Base-by-base conservation (phyloP, 2,329 filamentous ascomycete species). In the Fusarium beomiforme region DNA sequence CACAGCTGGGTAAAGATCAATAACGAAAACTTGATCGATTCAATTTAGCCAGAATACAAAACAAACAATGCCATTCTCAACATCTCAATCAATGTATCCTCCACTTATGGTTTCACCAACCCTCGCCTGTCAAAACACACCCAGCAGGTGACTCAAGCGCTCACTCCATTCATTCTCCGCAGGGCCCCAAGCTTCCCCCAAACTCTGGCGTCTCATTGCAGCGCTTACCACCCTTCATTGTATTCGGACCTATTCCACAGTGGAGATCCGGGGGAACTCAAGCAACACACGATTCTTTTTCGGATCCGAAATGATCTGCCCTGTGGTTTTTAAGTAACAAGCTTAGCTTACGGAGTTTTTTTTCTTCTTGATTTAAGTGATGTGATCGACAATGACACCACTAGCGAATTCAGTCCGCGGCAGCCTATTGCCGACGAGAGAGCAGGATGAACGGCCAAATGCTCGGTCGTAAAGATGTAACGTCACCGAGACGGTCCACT, bases 351-450 rank as follows among this genome's bases (percentile, higher is more conserved):
- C 16, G 16, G 31, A 29, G 16, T 24, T 58, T 41, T 21, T 34
- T 26, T 41, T 21, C 26, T 26, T 31, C 24, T 42, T 34, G 31
- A 29, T 33, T n/a, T 12, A 1, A 10, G 41, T 61, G 36, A 33
- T 59, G 37, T 42, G 61, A 66, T 64, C 59, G 56, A 24, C 64
- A 64, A 70, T 70, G 47, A 46, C 63, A 68, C 67, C 67, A 70
- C 41, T 37, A 42, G 11, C 14, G 4, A 13, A 1, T 44, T 31
- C 12, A 19, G 26, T 34, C 55, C 33, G 34, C 51, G 51, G 64
- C 41, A 68, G 33, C 19, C 10, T 26, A 36, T 17, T 50, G 31
- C 50, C 61, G 37, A 70, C 37, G 21, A 42, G 39, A 59, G 34
- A 37, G 39, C 34, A n/a, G 29, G 26, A 16, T 12, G 10, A 34